These are phyloP conservation scores for Hawksworthiomyces lignivorus DNA, from an alignment of 2,329 filamentous ascomycete genomes.

Conservation along the genomic window DNA sequence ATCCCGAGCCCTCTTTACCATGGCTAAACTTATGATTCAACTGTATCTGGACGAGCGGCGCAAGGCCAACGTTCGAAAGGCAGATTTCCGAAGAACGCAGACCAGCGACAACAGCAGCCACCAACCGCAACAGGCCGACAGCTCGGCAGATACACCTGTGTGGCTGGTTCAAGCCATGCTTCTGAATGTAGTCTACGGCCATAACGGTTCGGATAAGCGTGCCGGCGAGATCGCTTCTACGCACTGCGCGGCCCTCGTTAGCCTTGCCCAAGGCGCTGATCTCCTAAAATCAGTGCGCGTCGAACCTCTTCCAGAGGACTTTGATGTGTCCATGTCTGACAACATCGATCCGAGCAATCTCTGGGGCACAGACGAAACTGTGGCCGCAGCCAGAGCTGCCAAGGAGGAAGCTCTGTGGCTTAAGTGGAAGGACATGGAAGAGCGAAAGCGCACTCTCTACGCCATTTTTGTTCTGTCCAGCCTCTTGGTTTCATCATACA, in stretches of 20 bases:
- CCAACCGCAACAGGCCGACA: constrained; percentile 36
- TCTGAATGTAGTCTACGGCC: constrained; percentile 89
- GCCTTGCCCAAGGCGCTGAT: constrained; percentile 82
- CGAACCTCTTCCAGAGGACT: constrained; percentile 34
- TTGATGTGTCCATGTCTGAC: constrained; percentile 48
- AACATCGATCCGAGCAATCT: constrained; percentile 35
- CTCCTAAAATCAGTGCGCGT: constrained; percentile 44
- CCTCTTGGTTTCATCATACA: constrained; percentile 84
- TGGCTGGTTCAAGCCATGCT: constrained; percentile 98
- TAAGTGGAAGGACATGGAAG: constrained; percentile 79
- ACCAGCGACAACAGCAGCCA: constrained; percentile 28
- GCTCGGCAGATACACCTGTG: constrained; percentile 67
- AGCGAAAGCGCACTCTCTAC: constrained; percentile 88
- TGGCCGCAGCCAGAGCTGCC: constrained; percentile 25
- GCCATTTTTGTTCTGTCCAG: constrained; percentile 88
- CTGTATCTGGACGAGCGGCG: constrained; percentile 86
- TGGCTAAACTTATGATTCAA: constrained; percentile 92
- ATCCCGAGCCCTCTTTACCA: constrained; percentile 81
- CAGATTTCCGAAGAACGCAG: constrained; percentile 46
- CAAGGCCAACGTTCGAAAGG: constrained; percentile 69
- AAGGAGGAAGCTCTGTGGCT: constrained; percentile 73
- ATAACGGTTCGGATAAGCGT: constrained; percentile 87
- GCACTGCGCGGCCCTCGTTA: constrained; percentile 84
- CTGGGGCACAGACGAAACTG: constrained; percentile 29
- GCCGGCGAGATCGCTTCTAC: constrained; percentile 88